Base-by-base conservation (phyloP, 768 basidiomycete species). In the Infundibulicybe gibba region DNA sequence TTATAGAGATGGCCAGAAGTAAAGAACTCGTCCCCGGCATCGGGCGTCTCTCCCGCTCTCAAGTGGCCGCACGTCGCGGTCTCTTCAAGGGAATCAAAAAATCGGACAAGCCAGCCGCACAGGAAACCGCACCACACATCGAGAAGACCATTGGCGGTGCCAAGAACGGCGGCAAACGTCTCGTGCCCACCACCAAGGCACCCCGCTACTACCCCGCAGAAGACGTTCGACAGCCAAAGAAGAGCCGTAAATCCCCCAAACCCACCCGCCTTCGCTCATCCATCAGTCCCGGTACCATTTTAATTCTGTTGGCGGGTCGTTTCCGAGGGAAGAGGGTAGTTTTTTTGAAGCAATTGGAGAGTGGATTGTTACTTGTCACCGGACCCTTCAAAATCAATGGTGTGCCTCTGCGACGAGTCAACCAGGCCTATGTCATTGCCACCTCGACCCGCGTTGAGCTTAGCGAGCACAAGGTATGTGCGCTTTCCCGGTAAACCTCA, bases 371-470 rank as follows among this genome's bases (percentile, higher is more conserved):
- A 61, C 77, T 99, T 70, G 93, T 99, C 59, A 93, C 94, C 33
- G 97, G 97, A 47, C 97, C 97, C 41, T 97, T 83, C 83, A 95
- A 93, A 80, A 67, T 98, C 67, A 99, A 99, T 71, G 97, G 97
- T 66, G 95, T 99, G 40, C 97, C 97, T 58, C 80, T 99, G 67
- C 82, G 94, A 68, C 84, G 97, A 68, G 94, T 99, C 50, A 95
- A 94, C 77, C 95, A 97, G 76, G 93, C 97, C 46, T 99, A 99
- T 66, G 93, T 94, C 52, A 98, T 99, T 62, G 92, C 95, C 49
- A 99, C 97, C 49, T 94, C 94, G 47, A 97, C 97, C 57, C 92
- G 86, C 72, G 70, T 98, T 56, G 89, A 95, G 54, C 67, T 97
- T 48, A 77, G 73, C 20, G 78, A 73, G 48, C 72, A 90, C 66